Conservation (phyloP, 164 flowering plant species). For the Kalanchoe fedtschenkoi region DNA sequence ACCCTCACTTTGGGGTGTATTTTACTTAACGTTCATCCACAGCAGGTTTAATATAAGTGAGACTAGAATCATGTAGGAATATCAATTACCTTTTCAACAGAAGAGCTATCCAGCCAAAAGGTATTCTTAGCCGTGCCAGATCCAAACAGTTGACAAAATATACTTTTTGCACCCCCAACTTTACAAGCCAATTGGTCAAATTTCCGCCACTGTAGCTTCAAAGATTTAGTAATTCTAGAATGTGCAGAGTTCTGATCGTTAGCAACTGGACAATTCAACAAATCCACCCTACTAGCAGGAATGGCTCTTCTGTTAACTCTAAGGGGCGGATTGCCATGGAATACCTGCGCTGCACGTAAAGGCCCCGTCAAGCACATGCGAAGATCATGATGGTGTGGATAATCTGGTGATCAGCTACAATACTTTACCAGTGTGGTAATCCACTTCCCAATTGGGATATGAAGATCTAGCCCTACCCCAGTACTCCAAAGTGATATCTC, state of each 20-base stretch:
- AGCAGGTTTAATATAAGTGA: neutral
- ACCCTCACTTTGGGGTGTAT: neutral
- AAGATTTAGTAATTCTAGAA: slow-evolving; percentile 20
- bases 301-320: slow-evolving; percentile 15
- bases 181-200: slow-evolving; percentile 38
- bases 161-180: slow-evolving; percentile 74
- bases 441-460: slow-evolving; percentile 21
- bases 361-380: neutral
- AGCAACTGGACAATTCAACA: slow-evolving; percentile 9
- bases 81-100: slow-evolving; percentile 60
- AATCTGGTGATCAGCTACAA: slow-evolving; percentile 4
- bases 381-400: neutral
- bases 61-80: neutral
- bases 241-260: slow-evolving; percentile 14
- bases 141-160: slow-evolving; percentile 69
- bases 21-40: neutral
- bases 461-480: slow-evolving; percentile 36
- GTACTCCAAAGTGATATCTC: slow-evolving; percentile 66
- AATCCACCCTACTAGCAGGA: slow-evolving; percentile 11
- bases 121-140: slow-evolving; percentile 52
- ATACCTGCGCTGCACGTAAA: slow-evolving; percentile 62
- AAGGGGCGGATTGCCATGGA: slow-evolving; percentile 18
- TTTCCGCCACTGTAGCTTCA: slow-evolving; percentile 75
- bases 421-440: slow-evolving; percentile 42
- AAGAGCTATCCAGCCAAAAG: slow-evolving; percentile 95